Base-by-base conservation (phyloP, 345 rosid genomes). In the Salix dunnii region DNA sequence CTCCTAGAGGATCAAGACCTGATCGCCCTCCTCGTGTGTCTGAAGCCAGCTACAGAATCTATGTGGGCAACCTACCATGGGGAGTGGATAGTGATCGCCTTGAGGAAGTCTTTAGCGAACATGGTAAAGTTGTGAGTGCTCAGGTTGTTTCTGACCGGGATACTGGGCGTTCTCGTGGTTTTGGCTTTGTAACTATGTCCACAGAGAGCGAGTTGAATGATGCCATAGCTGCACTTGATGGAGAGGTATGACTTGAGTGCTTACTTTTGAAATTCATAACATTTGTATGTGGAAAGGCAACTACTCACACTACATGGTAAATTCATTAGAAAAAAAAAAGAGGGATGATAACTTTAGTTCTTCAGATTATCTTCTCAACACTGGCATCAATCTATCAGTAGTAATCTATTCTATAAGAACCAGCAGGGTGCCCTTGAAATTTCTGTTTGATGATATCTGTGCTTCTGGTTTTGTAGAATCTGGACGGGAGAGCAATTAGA, bases 151-250 rank as follows among this genome's bases (percentile, higher is more conserved):
- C 74, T 74, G 99, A 95, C 80, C 86, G 98, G 84, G 96, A 91
- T 64, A 88, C 89, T 40, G 97, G 98, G 68, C 98, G 97, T 27
- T 95, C 99, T 42, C 97, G 98, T 78, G 98, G 98, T 61, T 93
- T 95, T 49, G 99, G 98, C 33, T 95, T 95, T 78, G 99, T 95
- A 63, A 83, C 91, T 0, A 93, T 95, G 99, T 81, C 94, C 36
- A 70, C 82, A 36, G 97, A 90, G 85, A 66, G 81, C 23, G 97
- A 93, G 88, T 81, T 91, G 87, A 91, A 93, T 21, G 94, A 90
- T 12, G 99, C 98, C 77, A 87, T 95, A 28, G 90, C 97, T 71
- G 96, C 99, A 18, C 96, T 95, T 66, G 97, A 95, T 80, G 97
- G 97, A 84, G 89, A 91, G 96, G 99, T 95, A 86, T 67, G 71